Evolutionary conservation across 805 yeast species (phyloP).

Genomic region (Ogataea corticis): DNA sequence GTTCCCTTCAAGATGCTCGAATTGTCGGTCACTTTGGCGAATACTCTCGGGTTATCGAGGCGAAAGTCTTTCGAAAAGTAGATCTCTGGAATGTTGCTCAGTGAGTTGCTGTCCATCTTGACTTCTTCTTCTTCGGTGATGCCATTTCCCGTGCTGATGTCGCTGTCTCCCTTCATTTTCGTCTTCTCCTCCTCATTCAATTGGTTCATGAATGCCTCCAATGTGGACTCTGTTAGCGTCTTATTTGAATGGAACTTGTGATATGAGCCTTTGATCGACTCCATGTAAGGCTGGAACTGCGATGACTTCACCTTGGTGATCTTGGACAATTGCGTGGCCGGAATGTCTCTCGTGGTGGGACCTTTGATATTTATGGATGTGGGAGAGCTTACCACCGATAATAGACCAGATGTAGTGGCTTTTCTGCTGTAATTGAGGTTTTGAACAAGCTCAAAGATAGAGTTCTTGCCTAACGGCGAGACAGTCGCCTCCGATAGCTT

Average conservation of each 20-base stretch:
- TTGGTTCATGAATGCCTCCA: slow-evolving; percentile 37
- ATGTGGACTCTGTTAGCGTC: slow-evolving; percentile 43
- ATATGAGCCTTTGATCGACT: slow-evolving; percentile 45
- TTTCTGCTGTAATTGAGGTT: slow-evolving; percentile 46
- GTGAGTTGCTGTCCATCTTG: slow-evolving; percentile 26
- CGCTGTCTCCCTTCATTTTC: slow-evolving; percentile 6
- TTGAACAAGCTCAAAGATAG: slow-evolving; percentile 74
- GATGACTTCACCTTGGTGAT: slow-evolving; percentile 45
- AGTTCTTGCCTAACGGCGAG: slow-evolving; percentile 68
- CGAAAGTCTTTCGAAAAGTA: slow-evolving; percentile 70
- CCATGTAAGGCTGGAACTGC: slow-evolving; percentile 45
- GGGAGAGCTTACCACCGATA: slow-evolving; percentile 36
- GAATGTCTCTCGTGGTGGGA: slow-evolving; percentile 84
- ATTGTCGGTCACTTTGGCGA: slow-evolving; percentile 69
- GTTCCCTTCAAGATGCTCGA: slow-evolving; percentile 40
- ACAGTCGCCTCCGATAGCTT: slow-evolving; percentile 39
- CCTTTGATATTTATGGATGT: slow-evolving; percentile 49
- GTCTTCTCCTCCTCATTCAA: slow-evolving; percentile 25
- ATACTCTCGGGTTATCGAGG: slow-evolving; percentile 85
- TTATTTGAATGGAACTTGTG: slow-evolving; percentile 44
- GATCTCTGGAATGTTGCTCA: slow-evolving; percentile 62
- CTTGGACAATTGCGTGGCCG: slow-evolving; percentile 68
- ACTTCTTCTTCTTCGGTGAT: slow-evolving; percentile 25
- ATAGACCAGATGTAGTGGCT: slow-evolving; percentile 32
- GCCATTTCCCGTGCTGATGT: slow-evolving; percentile 11